A percentile compares a stretch with the other conserved stretches of the same genome.
phyloP scores from a whole-genome alignment of 2,329 filamentous ascomycete genomes.

The Madurella mycetomatis region DNA sequence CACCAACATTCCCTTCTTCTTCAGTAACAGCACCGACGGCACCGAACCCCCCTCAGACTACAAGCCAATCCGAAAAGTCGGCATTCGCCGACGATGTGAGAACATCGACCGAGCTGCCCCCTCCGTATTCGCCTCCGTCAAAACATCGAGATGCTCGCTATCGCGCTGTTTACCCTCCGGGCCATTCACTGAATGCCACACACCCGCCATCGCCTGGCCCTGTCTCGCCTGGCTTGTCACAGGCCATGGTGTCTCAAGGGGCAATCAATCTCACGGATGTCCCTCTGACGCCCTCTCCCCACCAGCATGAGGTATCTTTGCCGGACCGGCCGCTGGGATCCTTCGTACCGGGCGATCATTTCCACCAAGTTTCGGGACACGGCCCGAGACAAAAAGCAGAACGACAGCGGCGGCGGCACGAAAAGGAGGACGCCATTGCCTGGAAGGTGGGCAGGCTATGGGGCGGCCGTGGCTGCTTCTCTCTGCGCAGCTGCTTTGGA shows the following conservation, averaged over 20 bases:
- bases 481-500: constrained; percentile 61
- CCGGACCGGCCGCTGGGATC: constrained; percentile 44
- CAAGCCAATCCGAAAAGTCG: constrained; percentile 36
- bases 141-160: constrained; percentile 44
- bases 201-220: constrained; percentile 57
- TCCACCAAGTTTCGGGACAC: constrained; percentile 36
- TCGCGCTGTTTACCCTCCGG: constrained; percentile 55
- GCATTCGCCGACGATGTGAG: constrained; percentile 37
- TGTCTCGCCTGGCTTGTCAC: constrained; percentile 57
- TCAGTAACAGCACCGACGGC: neutral
- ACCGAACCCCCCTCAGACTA: constrained; percentile 11
- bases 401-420: constrained; percentile 50
- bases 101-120: constrained; percentile 41
- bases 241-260: constrained; percentile 59
- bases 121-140: constrained; percentile 52
- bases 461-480: constrained; percentile 61
- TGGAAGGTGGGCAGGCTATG: constrained; percentile 57
- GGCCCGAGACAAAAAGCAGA: constrained; percentile 42
- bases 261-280: constrained; percentile 58
- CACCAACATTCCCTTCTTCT: constrained; percentile 9
- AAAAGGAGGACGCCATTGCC: constrained; percentile 62
- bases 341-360: constrained; percentile 43
- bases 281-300: constrained; percentile 43
- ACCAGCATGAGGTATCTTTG: constrained; percentile 29
- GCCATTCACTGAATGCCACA: constrained; percentile 42